Base-by-base conservation (phyloP, 805 yeast genomes). In the Sugiyamaella floridensis region DNA sequence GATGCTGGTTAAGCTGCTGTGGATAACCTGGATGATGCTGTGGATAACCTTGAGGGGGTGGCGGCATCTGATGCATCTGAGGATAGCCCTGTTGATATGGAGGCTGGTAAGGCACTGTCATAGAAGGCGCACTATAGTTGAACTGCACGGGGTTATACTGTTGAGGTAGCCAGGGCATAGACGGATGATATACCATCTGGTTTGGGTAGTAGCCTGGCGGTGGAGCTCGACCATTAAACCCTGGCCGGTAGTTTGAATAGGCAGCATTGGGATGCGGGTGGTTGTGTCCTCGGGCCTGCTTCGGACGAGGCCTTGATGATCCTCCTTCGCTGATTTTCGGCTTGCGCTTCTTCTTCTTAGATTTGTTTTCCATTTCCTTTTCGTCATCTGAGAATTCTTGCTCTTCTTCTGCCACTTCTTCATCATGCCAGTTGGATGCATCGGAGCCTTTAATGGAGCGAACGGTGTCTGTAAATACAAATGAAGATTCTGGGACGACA, bases 361-460 rank as follows among this genome's bases (percentile, higher is more conserved):
- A 79, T 64, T 85, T 90, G 45, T 79, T 79, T 37, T 79, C 83
- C 60, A 81, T 78, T 66, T 93, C 98, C 55, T 79, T 80, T 64
- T 92, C 98, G 67, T 93, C 98, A 66, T 93, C 98, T 1, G 97
- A 87, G 60, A 84, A 92, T 65, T 92, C 98, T 66, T 88, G 95
- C 66, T 93, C 98, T 29, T 86, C 95, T 60, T 83, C 89, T 0
- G 96, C 89, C 29, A 92, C 69, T 63, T 93, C 99, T 70, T 93
- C 98, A 67, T 93, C 99, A 65, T 88, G 85, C 67, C 88, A 83
- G 61, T 93, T 93, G 63, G 95, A 86, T 0, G 99, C 99, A 71
- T 93, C 99, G 1, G 89, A 84, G 20, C 98, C 99, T 62, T 85
- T 90, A 16, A 82, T 54, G 19, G 76, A 71, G 60, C 81, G 86